Evolutionary conservation across 1,284 basidiomycete species (phyloP).

Genomic region (Athelia psychrophila): DNA sequence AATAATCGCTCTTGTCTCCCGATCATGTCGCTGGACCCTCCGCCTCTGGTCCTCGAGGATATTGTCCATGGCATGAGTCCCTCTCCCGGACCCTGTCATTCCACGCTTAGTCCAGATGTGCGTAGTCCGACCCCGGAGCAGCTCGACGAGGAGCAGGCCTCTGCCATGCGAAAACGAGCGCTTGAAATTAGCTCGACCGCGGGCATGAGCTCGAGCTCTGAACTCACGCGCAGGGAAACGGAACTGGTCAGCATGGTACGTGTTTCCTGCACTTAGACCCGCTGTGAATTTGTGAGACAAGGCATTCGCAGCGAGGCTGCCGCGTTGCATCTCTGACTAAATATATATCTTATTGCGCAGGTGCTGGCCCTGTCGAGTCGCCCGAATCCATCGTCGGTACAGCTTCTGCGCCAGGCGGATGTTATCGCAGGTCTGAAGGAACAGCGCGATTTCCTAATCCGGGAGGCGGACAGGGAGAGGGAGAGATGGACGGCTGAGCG

Average conservation of each 20-base stretch:
- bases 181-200: neutral
- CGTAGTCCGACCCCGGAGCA: neutral
- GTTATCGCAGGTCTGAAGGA: slow-evolving; percentile 50
- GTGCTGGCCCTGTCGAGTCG: slow-evolving; percentile 46
- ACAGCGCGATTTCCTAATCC: slow-evolving; percentile 57
- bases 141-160: neutral
- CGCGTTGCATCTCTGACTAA: no score
- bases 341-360: no score
- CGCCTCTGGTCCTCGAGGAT: neutral
- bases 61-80: slow-evolving; percentile 1
- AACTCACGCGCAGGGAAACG: slow-evolving; percentile 36
- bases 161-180: neutral
- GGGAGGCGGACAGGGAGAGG: slow-evolving; percentile 51
- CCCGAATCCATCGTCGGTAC: slow-evolving; percentile 36
- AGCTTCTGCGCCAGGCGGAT: slow-evolving; percentile 58
- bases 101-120: neutral
- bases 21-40: neutral
- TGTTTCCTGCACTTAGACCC: slow-evolving; percentile 6
- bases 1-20: no score
- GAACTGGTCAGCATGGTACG: slow-evolving; percentile 61
- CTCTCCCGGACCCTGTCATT: neutral
- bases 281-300: no score
- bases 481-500: slow-evolving; percentile 57
- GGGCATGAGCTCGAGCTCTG: neutral
- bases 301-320: no score